A percentile compares a stretch with the other conserved stretches of the same genome.
Evolutionary conservation across 1,284 basidiomycete species (phyloP).

Genomic region (Sporisorium exsertum): DNA sequence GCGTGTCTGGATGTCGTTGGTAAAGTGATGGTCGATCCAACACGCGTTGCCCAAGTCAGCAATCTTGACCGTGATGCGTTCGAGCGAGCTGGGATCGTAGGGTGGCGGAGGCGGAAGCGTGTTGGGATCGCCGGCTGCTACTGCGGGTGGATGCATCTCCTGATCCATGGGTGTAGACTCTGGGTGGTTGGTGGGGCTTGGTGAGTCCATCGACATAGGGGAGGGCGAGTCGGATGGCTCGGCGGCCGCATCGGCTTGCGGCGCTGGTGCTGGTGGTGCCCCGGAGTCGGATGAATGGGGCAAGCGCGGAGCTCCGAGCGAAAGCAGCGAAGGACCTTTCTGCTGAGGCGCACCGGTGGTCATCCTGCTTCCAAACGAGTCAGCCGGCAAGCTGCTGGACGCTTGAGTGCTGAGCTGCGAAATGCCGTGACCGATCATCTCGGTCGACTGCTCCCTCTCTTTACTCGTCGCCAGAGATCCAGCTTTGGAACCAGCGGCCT

Average conservation of each 20-base stretch:
- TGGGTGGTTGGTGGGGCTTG: constrained; percentile 23
- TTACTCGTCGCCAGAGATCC: constrained; percentile 43
- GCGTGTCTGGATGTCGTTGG: constrained; percentile 94
- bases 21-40: constrained; percentile 92
- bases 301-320: constrained; percentile 72
- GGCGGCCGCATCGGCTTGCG: constrained; percentile 47
- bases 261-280: constrained; percentile 12
- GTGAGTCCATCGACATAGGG: constrained; percentile 54
- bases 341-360: constrained; percentile 69
- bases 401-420: constrained; percentile 77
- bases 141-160: constrained; percentile 68
- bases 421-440: constrained; percentile 74
- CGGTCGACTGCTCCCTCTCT: constrained; percentile 72
- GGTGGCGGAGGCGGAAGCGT: constrained; percentile 73
- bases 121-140: constrained; percentile 73
- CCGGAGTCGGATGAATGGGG: constrained; percentile 21
- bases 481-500: constrained; percentile 50
- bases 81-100: constrained; percentile 75
- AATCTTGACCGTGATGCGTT: constrained; percentile 97
- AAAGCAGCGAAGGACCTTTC: constrained; percentile 81
- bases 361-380: constrained; percentile 74
- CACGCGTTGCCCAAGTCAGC: constrained; percentile 95
- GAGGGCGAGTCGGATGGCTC: constrained; percentile 52
- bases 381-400: constrained; percentile 62
- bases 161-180: constrained; percentile 43